These are phyloP conservation scores for Acanthamoeba healyi DNA, from an alignment of 208 protist genomes.

Conservation along the genomic window DNA sequence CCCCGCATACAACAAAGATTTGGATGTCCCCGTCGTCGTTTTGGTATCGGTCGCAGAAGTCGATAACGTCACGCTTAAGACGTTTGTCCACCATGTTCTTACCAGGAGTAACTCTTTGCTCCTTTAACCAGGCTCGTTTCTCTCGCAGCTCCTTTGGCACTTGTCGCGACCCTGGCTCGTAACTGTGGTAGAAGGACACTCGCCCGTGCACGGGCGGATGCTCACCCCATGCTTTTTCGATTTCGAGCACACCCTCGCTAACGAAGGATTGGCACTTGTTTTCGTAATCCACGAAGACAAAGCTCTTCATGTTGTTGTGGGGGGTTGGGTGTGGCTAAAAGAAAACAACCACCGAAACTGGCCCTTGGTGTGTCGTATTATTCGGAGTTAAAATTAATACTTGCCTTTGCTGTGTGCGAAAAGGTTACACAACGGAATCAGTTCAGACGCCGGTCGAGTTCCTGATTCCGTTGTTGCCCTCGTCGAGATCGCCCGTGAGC, in stretches of 20 bases:
- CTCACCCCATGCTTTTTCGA: conserved; percentile 7
- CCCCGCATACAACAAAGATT: too few species aligned
- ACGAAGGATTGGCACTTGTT: conserved; percentile 12
- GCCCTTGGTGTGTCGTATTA: too few species aligned
- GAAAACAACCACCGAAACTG: too few species aligned
- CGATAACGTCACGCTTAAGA: background rate
- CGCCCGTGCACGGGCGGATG: background rate
- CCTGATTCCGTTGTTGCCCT: background rate
- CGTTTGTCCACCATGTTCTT: conserved; percentile 7
- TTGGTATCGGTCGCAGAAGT: background rate
- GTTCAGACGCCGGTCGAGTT: too few species aligned
- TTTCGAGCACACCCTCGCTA: background rate
- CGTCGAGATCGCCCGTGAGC: background rate
- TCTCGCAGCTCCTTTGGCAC: background rate
- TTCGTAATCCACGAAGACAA: conserved; percentile 30
- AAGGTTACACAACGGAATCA: too few species aligned
- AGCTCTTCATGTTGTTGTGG: background rate
- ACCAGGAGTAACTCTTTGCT: background rate
- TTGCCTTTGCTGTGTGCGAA: too few species aligned
- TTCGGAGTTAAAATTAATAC: too few species aligned
- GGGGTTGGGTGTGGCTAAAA: too few species aligned
- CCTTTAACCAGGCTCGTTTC: conserved; percentile 1
- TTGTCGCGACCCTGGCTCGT: conserved; percentile 2
- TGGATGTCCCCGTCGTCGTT: background rate
- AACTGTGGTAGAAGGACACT: conserved; percentile 29